Evolutionary conservation across 1,139 yeast species (phyloP), one percentile per base, ranked within the genome.

Genomic region (Sugiyamaella grinbergsii): DNA sequence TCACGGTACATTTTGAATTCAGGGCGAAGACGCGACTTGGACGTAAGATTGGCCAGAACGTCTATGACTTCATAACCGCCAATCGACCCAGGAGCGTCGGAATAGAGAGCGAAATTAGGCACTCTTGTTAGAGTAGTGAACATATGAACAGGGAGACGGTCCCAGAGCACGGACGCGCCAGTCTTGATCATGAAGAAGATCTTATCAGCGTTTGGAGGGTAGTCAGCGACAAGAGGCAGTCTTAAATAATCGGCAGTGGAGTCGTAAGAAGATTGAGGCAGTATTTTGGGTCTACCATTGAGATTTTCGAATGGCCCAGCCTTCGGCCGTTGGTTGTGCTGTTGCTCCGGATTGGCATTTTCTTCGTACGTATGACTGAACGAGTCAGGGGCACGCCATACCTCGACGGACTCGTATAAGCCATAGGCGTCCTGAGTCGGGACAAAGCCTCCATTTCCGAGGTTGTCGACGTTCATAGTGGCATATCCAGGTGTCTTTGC

Each of bases 121-220:
- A 67, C 61, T 11, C 64, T 55, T n/a, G 69, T 67, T 11, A 69
- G 49, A 1, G 72, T 68, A 3, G 72, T 68, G 28, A 58, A 51
- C n/a, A 69, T 42, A 49, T 70, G 73, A n/a, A 66, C 54, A 2
- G 73, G 73, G 45, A 70, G 52, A 15, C 72, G 65, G 10, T 63
- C 55, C 71, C 71, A 68, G 53, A 65, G 51, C 2, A 65, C 69
- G 8, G 69, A 61, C 5, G 68, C 64, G 8, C 73, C 72, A 1
- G 72, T 67, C 47, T 70, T 70, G 44, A 70, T 58, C 70, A 69
- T 65, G 22, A 64, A 49, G 47, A 67, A 67, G 8, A 63, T 49
- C 4, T 59, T 55, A 5, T 63, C 60, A 1, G 61, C 33, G 8
- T 54, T 52, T 1, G 40, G 44, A 5, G 59, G 55, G 41, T 55